These are phyloP conservation scores for Aspergillus chevalieri DNA, from an alignment of 2,329 filamentous ascomycete species.

Conservation along the genomic window DNA sequence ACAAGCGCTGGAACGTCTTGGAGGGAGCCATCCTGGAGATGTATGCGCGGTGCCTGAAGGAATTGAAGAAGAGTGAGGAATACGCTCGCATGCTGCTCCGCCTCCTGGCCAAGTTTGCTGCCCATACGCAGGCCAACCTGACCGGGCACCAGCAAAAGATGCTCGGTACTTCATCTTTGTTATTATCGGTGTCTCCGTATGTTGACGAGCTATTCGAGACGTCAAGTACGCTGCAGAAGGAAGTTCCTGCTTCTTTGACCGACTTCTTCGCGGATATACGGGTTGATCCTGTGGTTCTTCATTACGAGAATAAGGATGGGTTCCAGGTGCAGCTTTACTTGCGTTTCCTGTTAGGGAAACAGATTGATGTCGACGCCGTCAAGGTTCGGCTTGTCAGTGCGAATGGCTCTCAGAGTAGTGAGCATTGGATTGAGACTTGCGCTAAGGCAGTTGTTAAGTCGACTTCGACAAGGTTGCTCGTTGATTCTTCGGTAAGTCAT, in stretches of 20 bases:
- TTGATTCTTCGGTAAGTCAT: constrained; percentile 42
- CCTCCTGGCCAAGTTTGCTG: constrained; percentile 44
- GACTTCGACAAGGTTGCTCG: constrained; percentile 49
- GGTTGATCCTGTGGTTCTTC: constrained; percentile 62
- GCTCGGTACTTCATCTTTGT: constrained; percentile 24
- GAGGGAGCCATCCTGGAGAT: constrained; percentile 80
- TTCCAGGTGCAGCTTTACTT: constrained; percentile 66
- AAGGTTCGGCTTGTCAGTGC: constrained; percentile 58
- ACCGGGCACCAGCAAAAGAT: constrained; percentile 23
- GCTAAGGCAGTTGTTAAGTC: constrained; percentile 46
- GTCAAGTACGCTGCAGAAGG: constrained; percentile 49
- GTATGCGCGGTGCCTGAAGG: constrained; percentile 74
- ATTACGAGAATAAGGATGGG: constrained; percentile 66
- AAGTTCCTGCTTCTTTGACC: constrained; percentile 61
- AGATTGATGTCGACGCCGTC: constrained; percentile 59
- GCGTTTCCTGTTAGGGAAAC: constrained; percentile 65
- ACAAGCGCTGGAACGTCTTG: constrained; percentile 69
- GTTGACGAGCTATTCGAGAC: constrained; percentile 41
- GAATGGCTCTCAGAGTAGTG: constrained; percentile 46
- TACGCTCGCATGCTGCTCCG: constrained; percentile 71
- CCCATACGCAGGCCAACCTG: constrained; percentile 26
- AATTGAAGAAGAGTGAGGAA: constrained; percentile 69
- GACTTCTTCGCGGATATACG: constrained; percentile 68
- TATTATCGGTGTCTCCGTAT: constrained; percentile 28
- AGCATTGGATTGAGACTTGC: constrained; percentile 58